Evolutionary conservation across 106 monocot genomes (phyloP).

Genomic region (Platanthera zijinensis): DNA sequence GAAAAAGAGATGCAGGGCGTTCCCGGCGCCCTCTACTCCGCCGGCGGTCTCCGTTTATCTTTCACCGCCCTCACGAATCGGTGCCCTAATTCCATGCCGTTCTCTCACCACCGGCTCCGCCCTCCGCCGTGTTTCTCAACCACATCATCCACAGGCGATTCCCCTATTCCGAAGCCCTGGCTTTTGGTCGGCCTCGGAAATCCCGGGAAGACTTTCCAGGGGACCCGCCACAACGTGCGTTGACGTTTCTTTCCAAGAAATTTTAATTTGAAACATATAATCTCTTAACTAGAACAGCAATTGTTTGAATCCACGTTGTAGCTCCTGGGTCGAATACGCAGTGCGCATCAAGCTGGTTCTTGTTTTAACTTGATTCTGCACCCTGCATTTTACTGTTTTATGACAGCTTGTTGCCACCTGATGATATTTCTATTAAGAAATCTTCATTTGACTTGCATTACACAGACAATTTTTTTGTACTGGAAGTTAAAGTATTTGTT

Average conservation of each 20-base stretch:
- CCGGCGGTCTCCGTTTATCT: background rate
- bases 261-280: background rate
- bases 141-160: background rate
- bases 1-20: background rate
- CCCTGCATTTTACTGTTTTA: background rate
- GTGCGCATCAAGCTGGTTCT: background rate
- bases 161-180: conserved; percentile 10
- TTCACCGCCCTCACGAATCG: background rate
- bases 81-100: background rate
- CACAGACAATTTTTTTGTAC: background rate
- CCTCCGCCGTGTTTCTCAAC: background rate
- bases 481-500: background rate
- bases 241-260: background rate
- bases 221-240: conserved; percentile 17
- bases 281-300: background rate
- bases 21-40: conserved; percentile 1
- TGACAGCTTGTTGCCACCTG: no score
- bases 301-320: background rate
- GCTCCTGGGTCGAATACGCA: background rate
- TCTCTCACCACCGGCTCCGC: background rate
- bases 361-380: background rate
- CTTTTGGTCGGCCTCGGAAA: conserved; percentile 20
- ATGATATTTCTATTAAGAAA: background rate
- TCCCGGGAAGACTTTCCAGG: conserved; percentile 15
- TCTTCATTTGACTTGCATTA: background rate